Base-by-base conservation (phyloP, 176 grass and related monocot genomes). In the Hyparrhenia diplandra region DNA sequence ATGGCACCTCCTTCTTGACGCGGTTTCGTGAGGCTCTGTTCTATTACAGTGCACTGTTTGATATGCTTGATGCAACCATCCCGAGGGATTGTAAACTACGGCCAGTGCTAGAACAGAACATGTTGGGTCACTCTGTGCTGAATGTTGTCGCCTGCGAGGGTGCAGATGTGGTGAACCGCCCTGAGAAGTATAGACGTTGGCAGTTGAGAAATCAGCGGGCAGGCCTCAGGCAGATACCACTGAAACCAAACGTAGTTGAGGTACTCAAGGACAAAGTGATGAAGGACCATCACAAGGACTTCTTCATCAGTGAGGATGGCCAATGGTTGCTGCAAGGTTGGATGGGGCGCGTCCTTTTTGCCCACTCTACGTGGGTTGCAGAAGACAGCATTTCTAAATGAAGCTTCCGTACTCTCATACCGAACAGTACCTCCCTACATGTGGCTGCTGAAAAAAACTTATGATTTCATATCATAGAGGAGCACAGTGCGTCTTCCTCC, bases 21-120 rank as follows among this genome's bases (percentile, higher is more conserved):
- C 29, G 62, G 14, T 64, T 64, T 31, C 62, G 77, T 36, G 89
- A 91, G 72, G 89, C 85, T 0, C 30, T 91, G 0, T 87, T 85
- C 76, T 74, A n/a, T 12, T 91, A 73, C 81, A 32, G 14, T 16
- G 29, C 29, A 8, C 13, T 64, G 29, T 64, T 64, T 17, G 62
- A 64, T 72, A 67, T 77, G 80, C 80, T 64, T 16, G 29, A 64
- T 31, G 62, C 62, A 8, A 34, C 29, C 0, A 17, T 64, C 29
- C 62, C 29, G 6, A 32, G 62, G 29, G 16, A 17, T 0, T 4
- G 62, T 31, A 14, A 64, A 17, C 29, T 32, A 17, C 14, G 62
- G 29, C 29, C 5, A 31, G 6, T 64, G 29, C 29, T 64, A 27
- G 89, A 91, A 65, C 76, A 72, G 16, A 65, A 76, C n/a, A 8